phyloP scores from a whole-genome alignment of 352 stramenopile genomes.

The Phytophthora pini region DNA sequence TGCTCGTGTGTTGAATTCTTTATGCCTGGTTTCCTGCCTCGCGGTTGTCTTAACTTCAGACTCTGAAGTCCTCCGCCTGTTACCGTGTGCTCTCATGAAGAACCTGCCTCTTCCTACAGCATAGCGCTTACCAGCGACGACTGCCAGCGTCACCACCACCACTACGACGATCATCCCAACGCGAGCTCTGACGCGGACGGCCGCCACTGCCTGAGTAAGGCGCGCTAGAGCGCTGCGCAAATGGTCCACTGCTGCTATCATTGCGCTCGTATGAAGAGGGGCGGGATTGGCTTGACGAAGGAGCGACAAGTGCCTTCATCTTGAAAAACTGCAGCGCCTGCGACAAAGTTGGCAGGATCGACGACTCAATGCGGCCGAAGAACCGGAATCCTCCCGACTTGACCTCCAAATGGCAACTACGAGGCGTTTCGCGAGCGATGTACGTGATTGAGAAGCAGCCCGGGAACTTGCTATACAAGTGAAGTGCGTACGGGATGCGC shows the following conservation, averaged over 20 bases:
- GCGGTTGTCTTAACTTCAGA: neutral
- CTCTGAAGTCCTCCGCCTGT: neutral
- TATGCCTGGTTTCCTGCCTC: conserved; percentile 16
- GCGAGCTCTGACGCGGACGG: conserved; percentile 65
- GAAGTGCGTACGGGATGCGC: conserved; percentile 84
- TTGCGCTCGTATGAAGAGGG: conserved; percentile 54
- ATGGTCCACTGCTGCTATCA: conserved; percentile 57
- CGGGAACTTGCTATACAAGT: conserved; percentile 88
- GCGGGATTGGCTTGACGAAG: conserved; percentile 45
- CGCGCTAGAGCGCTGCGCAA: conserved; percentile 61
- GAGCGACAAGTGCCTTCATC: conserved; percentile 83
- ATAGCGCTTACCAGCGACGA: conserved; percentile 37
- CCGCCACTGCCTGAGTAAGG: conserved; percentile 49
- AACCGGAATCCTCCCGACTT: conserved; percentile 87
- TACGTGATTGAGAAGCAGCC: conserved; percentile 92
- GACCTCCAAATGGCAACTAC: conserved; percentile 89
- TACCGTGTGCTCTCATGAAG: conserved; percentile 4
- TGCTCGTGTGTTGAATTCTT: conserved; percentile 15
- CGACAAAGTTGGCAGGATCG: conserved; percentile 76
- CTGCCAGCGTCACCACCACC: conserved; percentile 33
- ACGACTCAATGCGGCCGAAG: conserved; percentile 89
- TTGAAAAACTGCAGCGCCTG: conserved; percentile 92
- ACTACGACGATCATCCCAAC: conserved; percentile 73
- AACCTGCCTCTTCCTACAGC: neutral
- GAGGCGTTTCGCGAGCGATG: conserved; percentile 81